Base-by-base conservation (phyloP, 176 grass and related monocot species). In the Areca catechu region DNA sequence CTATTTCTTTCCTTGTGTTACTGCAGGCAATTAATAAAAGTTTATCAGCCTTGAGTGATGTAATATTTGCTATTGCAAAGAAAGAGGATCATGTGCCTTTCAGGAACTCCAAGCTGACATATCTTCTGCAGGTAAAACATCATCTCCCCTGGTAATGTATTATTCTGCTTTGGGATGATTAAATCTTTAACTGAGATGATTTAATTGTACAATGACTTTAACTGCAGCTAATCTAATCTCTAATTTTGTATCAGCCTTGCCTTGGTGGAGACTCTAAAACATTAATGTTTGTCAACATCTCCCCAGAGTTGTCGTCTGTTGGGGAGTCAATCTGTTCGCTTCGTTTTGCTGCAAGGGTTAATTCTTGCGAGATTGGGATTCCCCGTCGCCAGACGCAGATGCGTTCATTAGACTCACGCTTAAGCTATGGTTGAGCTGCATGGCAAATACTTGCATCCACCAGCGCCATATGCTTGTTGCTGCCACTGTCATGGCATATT, bases 201-300 rank as follows among this genome's bases (percentile, higher is more conserved):
- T 43, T 43, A 43, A 43, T 43, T 9, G 34, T 43, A 12, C 34
- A 3, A 43, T 43, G 34, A 43, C 34, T 43, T 43, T 10, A 43
- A 43, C 34, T 43, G 34, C 34, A 14, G 6, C 34, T 43, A 43
- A 43, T 43, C 34, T 43, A 43, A 43, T 43, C 10, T 43, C 9
- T 9, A 43, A 43, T 12, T 58, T 67, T 21, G 3, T 24, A 16
- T 43, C 49, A 97, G 93, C 93, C 93, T 65, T 97, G 93, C 69
- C 88, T 97, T 56, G 93, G 93, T 15, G 93, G 93, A 5, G 93
- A 97, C 50, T 91, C 93, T 0, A 97, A 97, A 60, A 91, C 93
- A 2, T 65, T 97, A 5, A 97, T 97, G 93, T 85, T 97, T 69
- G 93, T 97, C 47, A 97, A 97, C 28, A 71, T 97, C 14, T 72